Percentiles rank a stretch among this genome's conserved stretches.
phyloP scores from a whole-genome alignment of 495 filamentous ascomycete species.

The Aspergillus indologenus region DNA sequence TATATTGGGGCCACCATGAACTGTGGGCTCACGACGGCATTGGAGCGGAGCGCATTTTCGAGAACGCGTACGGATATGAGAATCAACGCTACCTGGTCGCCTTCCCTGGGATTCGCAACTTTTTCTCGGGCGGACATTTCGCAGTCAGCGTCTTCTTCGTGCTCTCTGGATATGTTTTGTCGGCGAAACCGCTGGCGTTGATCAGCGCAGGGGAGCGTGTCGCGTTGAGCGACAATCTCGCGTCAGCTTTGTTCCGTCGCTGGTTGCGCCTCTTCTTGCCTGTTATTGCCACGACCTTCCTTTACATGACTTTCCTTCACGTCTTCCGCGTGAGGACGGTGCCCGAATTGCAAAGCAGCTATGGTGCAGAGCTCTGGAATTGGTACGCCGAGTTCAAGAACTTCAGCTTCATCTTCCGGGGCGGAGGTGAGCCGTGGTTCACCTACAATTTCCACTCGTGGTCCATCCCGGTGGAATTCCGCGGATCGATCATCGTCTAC shows the following conservation, averaged over 20 bases:
- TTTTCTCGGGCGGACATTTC: constrained; percentile 48
- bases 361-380: constrained; percentile 45
- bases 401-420: constrained; percentile 55
- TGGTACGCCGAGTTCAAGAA: constrained; percentile 59
- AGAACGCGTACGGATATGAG: constrained; percentile 32
- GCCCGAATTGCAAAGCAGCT: constrained; percentile 34
- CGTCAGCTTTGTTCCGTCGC: constrained; percentile 47
- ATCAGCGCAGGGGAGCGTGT: constrained; percentile 43
- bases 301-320: constrained; percentile 49
- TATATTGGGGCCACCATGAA: constrained; percentile 43
- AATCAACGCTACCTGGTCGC: constrained; percentile 28
- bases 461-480: constrained; percentile 52
- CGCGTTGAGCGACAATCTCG: constrained; percentile 30
- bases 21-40: constrained; percentile 32
- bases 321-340: constrained; percentile 43
- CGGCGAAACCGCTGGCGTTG: constrained; percentile 46
- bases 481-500: constrained; percentile 47
- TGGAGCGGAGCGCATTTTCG: constrained; percentile 22
- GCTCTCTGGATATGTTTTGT: constrained; percentile 58
- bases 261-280: constrained; percentile 44
- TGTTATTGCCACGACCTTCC: constrained; percentile 45
- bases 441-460: constrained; percentile 47
- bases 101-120: constrained; percentile 40
- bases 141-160: constrained; percentile 60
- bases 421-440: constrained; percentile 45